phyloP scores from a whole-genome alignment of 768 basidiomycete genomes.

The Baorangia bicolor region DNA sequence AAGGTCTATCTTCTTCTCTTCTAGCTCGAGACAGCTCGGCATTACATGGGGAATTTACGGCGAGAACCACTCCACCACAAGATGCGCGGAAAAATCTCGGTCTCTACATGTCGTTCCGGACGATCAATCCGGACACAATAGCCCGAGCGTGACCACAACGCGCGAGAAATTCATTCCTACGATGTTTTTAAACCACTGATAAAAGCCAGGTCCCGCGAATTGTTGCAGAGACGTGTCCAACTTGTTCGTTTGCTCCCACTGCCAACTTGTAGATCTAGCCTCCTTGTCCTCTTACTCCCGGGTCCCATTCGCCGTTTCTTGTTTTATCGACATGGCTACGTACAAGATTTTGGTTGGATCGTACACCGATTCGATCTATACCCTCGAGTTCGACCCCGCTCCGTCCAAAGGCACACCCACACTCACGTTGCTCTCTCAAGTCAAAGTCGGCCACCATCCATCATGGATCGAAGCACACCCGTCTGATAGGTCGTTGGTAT shows the following conservation, averaged over 20 bases:
- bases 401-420: slow-evolving; percentile 50
- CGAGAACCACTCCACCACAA: not conserved
- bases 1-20: not conserved
- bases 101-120: not conserved
- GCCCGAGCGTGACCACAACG: not conserved
- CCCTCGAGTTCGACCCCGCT: slow-evolving; percentile 63
- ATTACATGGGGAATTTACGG: not conserved
- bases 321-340: slow-evolving; percentile 13
- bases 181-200: not conserved
- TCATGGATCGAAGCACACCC: slow-evolving; percentile 76
- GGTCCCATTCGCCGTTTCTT: not conserved
- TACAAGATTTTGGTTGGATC: slow-evolving; percentile 57
- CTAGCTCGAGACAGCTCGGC: too few species aligned
- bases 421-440: slow-evolving; percentile 44
- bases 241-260: too few species aligned
- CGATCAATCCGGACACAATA: not conserved
- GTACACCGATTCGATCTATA: slow-evolving; percentile 62
- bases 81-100: not conserved
- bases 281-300: too few species aligned
- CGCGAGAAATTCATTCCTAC: not conserved
- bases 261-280: too few species aligned
- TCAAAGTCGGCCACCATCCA: slow-evolving; percentile 59
- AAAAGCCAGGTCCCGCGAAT: not conserved
- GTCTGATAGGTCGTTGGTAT: slow-evolving; percentile 54
- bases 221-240: not conserved